Base-by-base conservation (phyloP, 768 basidiomycete genomes). In the Tylopilus felleus region DNA sequence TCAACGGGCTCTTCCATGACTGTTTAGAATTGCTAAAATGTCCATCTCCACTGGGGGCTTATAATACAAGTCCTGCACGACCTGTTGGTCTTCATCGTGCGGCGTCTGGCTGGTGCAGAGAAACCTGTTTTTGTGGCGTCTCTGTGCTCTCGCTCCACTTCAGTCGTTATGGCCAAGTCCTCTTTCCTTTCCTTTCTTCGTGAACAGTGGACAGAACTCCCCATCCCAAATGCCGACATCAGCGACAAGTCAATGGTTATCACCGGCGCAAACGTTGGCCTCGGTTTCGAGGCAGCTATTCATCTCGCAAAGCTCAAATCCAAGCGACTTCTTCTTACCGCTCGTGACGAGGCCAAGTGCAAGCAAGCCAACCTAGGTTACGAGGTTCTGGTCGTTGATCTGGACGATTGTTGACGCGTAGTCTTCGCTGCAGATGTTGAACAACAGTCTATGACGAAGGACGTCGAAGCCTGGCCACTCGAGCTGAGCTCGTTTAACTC, bases 401-500 rank as follows among this genome's bases (percentile, higher is more conserved):
- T 31, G 10, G n/a, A 21, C 22, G 16, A 13, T 17, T 19, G n/a
- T 19, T 42, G 25, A 64, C 46, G 36, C 27, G 17, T 19, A 1
- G 19, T 23, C 41, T 42, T 29, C 9, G 28, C 16, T 16, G 10
- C 41, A 68, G 68, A 60, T 31, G 27, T 69, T 8, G 59, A 65
- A 42, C 54, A 53, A 35, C 61, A 27, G 13, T 56, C 44, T 45
- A 40, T 16, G 27, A 23, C 33, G 27, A 52, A 49, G 17, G 36
- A 47, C 12, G 43, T 66, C 17, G 65, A 69, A 25, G 61, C 65
- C 16, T 75, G 72, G 73, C 49, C 63, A 17, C 57, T 75, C 33
- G 74, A 75, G 36, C 52, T 75, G 42, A 39, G 53, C 8, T 65
- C 61, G 16, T 74, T 75, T 38, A 63, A 61, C 10, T 73, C 70